These are phyloP conservation scores for Entomortierella lignicola DNA, from an alignment of 192 early-diverging fungal species.

Conservation along the genomic window DNA sequence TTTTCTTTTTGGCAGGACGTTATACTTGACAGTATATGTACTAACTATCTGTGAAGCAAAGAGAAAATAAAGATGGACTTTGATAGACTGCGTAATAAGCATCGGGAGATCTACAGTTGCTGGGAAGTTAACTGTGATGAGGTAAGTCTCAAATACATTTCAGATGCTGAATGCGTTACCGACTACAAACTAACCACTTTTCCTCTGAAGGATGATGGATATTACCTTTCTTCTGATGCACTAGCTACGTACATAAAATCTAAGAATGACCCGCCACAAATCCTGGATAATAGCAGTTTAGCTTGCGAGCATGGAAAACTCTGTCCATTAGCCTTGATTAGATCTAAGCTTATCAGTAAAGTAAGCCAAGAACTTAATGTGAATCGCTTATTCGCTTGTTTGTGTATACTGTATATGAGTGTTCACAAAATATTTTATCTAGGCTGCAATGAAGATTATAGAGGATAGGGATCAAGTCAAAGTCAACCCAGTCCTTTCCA, in stretches of 20 bases:
- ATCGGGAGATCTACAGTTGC: conserved; percentile 10
- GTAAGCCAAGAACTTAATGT: conserved; percentile 7
- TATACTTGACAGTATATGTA: not conserved
- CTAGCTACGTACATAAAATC: conserved; percentile 14
- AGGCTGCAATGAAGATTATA: conserved; percentile 20
- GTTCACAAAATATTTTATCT: too few species aligned
- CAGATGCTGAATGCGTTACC: not conserved
- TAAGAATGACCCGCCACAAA: not conserved
- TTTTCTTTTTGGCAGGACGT: too few species aligned
- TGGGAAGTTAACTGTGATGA: conserved; percentile 37
- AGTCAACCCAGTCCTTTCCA: conserved; percentile 18
- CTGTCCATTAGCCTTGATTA: conserved; percentile 16
- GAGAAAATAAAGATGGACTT: conserved; percentile 8
- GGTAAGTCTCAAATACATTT: conserved; percentile 1
- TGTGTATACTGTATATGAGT: too few species aligned
- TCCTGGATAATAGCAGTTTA: conserved; percentile 21
- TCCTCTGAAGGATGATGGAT: conserved; percentile 14
- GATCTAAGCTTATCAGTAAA: conserved; percentile 35
- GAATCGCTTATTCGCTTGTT: too few species aligned
- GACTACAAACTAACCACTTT: not conserved
- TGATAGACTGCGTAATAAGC: conserved; percentile 5
- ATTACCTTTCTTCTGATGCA: conserved; percentile 5
- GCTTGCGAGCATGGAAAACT: conserved; percentile 44
- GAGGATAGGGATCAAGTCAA: not conserved
- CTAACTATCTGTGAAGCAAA: conserved; percentile 1